Base-by-base conservation (phyloP, 1,284 basidiomycete genomes). In the Sphagnurus paluster region DNA sequence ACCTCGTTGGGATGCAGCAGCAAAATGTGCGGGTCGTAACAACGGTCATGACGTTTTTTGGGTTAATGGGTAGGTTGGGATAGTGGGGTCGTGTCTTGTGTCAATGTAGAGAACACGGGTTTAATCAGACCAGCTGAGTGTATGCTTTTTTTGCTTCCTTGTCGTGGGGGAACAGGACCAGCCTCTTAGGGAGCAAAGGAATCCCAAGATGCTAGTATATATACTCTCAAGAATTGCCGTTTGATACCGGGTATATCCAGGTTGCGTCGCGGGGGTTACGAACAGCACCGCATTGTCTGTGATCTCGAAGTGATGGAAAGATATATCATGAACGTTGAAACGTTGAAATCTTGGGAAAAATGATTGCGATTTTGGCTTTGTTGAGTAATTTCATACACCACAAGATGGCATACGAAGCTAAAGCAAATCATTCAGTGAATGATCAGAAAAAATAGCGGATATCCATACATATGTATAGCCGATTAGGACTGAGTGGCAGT, bases 1-100 rank as follows among this genome's bases (percentile, higher is more conserved):
- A 66, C 54, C 74, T 61, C 25, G 71, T 69, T n/a, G 74, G 72
- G 44, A 73, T 63, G 58, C 72, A 74, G 61, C 70, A 72, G 53
- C 71, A 71, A 56, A 73, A 74, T 25, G 63, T 74, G 49, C 71
- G 67, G 41, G 68, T 66, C 24, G 49, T 51, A 48, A 69, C 63
- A 50, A 62, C 60, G 23, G 57, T 57, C 53, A 62, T 62, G 14
- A 3, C 14, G 14, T 14, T 9, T 33, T 48, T 28, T 46, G 45
- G 42, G 42, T 37, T 48, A 36, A 34, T 42, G 46, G 33, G 43
- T 32, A n/a, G n/a, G n/a, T n/a, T n/a, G 5, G 29, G 16, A 8
- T 10, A 13, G 11, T 30, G 30, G 30, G 30, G 35, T 46, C 48
- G 37, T 53, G 44, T 43, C 56, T 57, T 53, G 54, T 56, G 54